Evolutionary conservation across 148 eudicot species (phyloP), one percentile per base, ranked within the genome.

Genomic region (Pouteria glomerata): DNA sequence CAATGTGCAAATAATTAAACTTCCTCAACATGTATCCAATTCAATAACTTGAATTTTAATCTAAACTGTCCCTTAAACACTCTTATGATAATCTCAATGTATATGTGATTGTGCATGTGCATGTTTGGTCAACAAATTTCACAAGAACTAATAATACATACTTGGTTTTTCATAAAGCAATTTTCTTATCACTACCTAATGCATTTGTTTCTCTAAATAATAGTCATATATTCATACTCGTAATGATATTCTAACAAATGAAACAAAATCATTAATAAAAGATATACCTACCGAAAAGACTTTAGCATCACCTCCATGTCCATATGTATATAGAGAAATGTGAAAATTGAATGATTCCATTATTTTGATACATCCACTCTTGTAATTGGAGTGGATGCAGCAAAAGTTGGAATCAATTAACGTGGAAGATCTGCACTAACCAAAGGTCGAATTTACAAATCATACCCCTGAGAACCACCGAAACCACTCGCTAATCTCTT

Each of bases 401-500:
- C 53, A 48, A 10, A 48, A 48, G 53, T 16, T 48, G 53, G 53
- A 39, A 24, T 63, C 66, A 21, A 31, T 10, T 14, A 21, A 3
- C 29, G 37, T 42, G 66, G 66, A 63, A 21, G 8, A 42, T 48
- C 52, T 50, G 65, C 82, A 51, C 75, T 66, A 18, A 0, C n/a
- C 1, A 51, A 10, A 18, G 12, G 13, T 1, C 19, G 14, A 76
- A 69, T 73, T 79, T 52, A 73, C 79, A 26, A 42, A 6, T 81
- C 63, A 92, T 13, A 86, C 89, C 70, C 91, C 92, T 0, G 97
- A 89, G 6, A 92, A 60, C 97, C 97, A 92, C 74, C 93, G 77
- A 45, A 92, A 92, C 60, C 89, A 56, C 75, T 93, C 97, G 63
- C 92, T 81, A 60, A 94, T 89, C 59, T 91, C 98, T 8, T 89